Evolutionary conservation across 495 filamentous ascomycete species (phyloP), one percentile per base, ranked within the genome.

Genomic region (Pseudomonodictys pantanalensis): DNA sequence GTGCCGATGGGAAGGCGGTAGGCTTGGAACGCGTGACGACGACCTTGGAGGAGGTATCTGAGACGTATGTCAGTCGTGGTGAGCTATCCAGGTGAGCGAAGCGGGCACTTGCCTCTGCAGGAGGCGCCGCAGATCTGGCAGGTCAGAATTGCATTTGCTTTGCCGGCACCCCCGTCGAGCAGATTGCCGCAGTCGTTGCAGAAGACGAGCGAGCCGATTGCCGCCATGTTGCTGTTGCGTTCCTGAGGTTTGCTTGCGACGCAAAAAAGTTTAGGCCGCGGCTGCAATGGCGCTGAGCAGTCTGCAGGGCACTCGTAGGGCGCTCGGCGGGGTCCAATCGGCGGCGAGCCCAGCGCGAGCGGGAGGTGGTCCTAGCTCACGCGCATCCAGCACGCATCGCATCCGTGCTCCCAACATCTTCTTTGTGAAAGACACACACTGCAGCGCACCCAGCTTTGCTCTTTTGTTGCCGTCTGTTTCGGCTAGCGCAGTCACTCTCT

Each of bases 181-280:
- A 97, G 81, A 72, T 95, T 92, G 44, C 92, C 92, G 72, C 92
- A 96, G 70, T 91, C 90, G 17, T 84, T 90, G 76, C 93, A 97
- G 75, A 98, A 98, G 38, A 96, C 84, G 28, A 96, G 78, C 26
- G 91, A 93, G 23, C 91, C 92, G 59, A 96, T 89, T 9, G 86
- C 83, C 56, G 92, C 85, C 91, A 96, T 96, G 18, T 20, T 47
- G 29, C 12, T 12, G 7, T 53, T 9, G 28, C 7, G 23, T 23
- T 56, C 15, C 15, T 18, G n/a, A 0, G 9, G 12, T 6, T 22
- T 22, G 22, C 7, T 18, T 42, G 53, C 18, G 23, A 25, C 18
- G 30, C 32, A 44, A 35, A 35, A 15, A 8, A 15, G 15, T 35
- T 35, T 35, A 35, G n/a, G n/a, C n/a, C n/a, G n/a, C n/a, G n/a